Evolutionary conservation across 345 rosid genomes (phyloP), one percentile per base, ranked within the genome.

Genomic region (Citrus maxima): DNA sequence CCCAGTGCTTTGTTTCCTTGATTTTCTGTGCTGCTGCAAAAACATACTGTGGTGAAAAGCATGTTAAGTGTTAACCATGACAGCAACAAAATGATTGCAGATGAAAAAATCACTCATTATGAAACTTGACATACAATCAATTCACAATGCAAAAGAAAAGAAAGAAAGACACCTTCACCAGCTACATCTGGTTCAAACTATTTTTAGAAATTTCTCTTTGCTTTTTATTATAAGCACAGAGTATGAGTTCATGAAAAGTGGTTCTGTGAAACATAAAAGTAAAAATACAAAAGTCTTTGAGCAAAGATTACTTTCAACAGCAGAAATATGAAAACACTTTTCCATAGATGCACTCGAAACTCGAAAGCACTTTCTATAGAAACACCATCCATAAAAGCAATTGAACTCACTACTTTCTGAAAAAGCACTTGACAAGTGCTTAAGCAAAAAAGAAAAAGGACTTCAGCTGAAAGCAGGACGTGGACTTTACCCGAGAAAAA

Each of bases 1-100:
- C 99, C 91, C 94, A 84, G 21, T 91, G 95, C 67, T 94, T 95
- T 28, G 85, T 85, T 84, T 84, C 80, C 83, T 90, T 90, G 19
- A 93, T 86, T 24, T 86, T 84, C 77, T 89, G 88, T 75, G 88
- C 84, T 72, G 77, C 90, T 82, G 78, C 89, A 92, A 93, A 87
- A 70, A 93, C 97, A 91, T 95, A 92, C 99, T 94, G 86, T 64
- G 18, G 75, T 30, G 40, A 77, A 79, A 70, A 79, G 72, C 61
- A 79, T 61, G 74, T 83, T 55, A 85, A 82, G 78, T 61, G 74
- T 83, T 55, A 85, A 82, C 67, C 30, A 71, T 22, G 66, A 37
- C 56, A 59, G 24, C 62, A 12, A 24, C 18, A 54, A 55, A 16
- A 82, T 42, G 54, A 69, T 46, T 55, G 74, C 51, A 82, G 2